These are phyloP conservation scores for Pythium folliculosum DNA, from an alignment of 352 stramenopile species.

Conservation along the genomic window DNA sequence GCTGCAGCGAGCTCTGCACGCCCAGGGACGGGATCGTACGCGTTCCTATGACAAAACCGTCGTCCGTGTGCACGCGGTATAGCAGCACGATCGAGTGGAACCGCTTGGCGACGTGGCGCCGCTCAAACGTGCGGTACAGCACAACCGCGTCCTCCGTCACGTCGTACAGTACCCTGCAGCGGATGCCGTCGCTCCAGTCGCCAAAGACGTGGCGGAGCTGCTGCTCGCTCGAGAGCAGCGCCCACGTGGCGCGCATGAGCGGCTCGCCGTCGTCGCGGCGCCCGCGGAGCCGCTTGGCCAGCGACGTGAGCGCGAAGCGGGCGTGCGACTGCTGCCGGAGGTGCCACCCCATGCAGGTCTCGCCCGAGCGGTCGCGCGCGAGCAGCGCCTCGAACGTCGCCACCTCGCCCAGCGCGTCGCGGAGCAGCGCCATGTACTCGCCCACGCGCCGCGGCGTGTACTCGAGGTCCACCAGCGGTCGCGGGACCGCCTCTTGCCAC, in stretches of 20 bases:
- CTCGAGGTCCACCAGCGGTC: conserved; percentile 2
- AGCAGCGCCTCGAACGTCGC: neutral
- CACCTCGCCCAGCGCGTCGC: conserved; percentile 17
- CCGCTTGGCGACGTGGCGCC: conserved; percentile 39
- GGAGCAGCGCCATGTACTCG: conserved; percentile 16
- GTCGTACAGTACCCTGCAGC: conserved; percentile 46
- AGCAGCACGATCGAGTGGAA: conserved; percentile 69
- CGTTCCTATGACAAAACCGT: conserved; percentile 53
- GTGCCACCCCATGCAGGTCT: conserved; percentile 13
- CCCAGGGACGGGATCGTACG: conserved; percentile 48
- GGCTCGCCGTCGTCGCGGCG: conserved; percentile 20
- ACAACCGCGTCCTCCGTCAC: conserved; percentile 49
- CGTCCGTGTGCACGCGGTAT: conserved; percentile 54
- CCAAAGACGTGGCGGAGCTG: conserved; percentile 48
- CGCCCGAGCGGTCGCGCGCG: neutral
- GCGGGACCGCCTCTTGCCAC: conserved; percentile 14
- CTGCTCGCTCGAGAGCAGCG: conserved; percentile 35
- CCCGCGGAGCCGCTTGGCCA: conserved; percentile 45
- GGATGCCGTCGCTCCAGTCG: conserved; percentile 36
- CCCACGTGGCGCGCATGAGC: conserved; percentile 48
- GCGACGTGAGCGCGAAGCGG: conserved; percentile 39
- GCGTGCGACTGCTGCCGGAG: conserved; percentile 14
- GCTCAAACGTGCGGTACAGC: conserved; percentile 52
- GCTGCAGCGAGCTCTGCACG: conserved; percentile 38
- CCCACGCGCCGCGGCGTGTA: conserved; percentile 8